These are phyloP conservation scores for Dujonia santamariae DNA, from an alignment of 1,139 yeast genomes.

Conservation along the genomic window DNA sequence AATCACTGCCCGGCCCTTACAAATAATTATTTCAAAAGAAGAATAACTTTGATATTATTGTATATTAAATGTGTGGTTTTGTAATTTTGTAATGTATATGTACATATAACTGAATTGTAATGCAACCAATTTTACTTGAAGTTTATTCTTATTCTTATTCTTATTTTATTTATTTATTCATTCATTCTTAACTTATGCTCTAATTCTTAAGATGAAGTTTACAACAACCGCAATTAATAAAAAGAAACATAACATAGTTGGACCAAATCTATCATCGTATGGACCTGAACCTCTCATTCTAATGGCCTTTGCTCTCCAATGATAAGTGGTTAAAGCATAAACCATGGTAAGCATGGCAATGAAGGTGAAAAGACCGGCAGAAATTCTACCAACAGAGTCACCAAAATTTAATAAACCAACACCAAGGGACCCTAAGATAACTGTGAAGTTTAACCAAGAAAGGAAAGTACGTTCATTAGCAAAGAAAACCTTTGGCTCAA, in stretches of 20 bases:
- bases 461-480: slow-evolving; percentile 98
- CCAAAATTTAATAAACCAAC: slow-evolving; percentile 96
- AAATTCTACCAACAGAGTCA: slow-evolving; percentile 85
- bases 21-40: no score
- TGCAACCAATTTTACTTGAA: neutral
- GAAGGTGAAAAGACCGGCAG: slow-evolving; percentile 91
- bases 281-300: slow-evolving; percentile 98
- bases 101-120: no score
- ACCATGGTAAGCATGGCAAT: slow-evolving; percentile 97
- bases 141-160: neutral
- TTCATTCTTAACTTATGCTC: slow-evolving; percentile 28
- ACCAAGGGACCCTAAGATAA: slow-evolving; percentile 92
- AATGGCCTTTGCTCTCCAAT: slow-evolving; percentile 99
- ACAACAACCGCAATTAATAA: slow-evolving; percentile 88
- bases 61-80: no score
- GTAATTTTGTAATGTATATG: no score
- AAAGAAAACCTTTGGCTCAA: slow-evolving; percentile 97
- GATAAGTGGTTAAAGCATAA: slow-evolving; percentile 92
- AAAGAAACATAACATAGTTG: slow-evolving; percentile 96
- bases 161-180: neutral
- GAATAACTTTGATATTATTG: no score
- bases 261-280: slow-evolving; percentile 97
- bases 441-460: slow-evolving; percentile 98
- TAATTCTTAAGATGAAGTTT: slow-evolving; percentile 82
- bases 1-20: no score